Base-by-base conservation (phyloP, 2,329 filamentous ascomycete genomes). In the Macroventuria anomochaeta region DNA sequence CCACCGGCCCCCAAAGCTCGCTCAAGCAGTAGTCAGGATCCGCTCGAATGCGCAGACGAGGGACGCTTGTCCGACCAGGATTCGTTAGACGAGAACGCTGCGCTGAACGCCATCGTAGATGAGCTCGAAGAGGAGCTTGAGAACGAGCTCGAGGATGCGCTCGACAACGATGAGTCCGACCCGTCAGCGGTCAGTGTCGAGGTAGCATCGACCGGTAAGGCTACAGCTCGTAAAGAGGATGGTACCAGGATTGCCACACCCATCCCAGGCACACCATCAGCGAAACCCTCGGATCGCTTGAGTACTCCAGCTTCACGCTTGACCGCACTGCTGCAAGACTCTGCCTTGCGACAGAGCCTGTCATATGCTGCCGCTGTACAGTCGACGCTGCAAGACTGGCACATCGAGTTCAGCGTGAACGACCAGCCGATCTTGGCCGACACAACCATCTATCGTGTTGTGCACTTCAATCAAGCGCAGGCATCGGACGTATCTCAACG, bases 391-490 rank as follows among this genome's bases (percentile, higher is more conserved):
- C 89, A 96, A 69, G 93, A 97, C 69, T 99, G 95, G 95, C 93
- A 99, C 68, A 92, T 99, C 56, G 91, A 97, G 69, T 99, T 99
- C 76, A 93, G 86, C 62, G 84, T 97, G 42, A 89, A 96, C 59
- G 89, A 84, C 46, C 91, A 92, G 72, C 83, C 89, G 1, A 89
- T 99, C 53, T 82, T 90, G 0, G 95, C 93, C 63, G 93, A 97
- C 65, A 97, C 91, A 0, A 99, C 95, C 0, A 93, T 99, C 50
- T 99, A 97, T 69, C 88, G 93, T 40, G 95, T 95, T 26, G 91
- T 97, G 7, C 91, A 97, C 68, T 89, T 86, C 69, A 85, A 82
- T 77, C 81, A 84, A 54, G 75, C 80, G 12, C 77, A 83, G 41
- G 71, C 81, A 10, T 84, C 89, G 17, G 91, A 96, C 51, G 81